Base-by-base conservation (phyloP, 2,329 filamentous ascomycete genomes). In the Epichloe bromicola region DNA sequence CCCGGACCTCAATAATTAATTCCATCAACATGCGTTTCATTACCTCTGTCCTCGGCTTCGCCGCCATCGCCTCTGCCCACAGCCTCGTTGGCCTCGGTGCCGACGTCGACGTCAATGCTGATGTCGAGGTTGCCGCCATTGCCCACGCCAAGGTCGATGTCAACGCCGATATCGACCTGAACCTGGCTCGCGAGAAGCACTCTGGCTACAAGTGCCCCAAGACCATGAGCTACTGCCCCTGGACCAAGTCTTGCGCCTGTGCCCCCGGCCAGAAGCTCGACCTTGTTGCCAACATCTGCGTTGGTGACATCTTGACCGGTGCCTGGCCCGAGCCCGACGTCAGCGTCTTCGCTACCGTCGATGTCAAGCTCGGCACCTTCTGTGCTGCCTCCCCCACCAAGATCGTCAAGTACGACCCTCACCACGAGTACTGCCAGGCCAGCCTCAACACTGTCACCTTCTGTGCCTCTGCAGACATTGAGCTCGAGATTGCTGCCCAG, bases 171-270 rank as follows among this genome's bases (percentile, higher is more conserved):
- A 41, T 58, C 52, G 56, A 55, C 39, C 44, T 37, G 26, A 42
- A 11, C 26, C 54, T 58, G 38, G 55, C 60, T 45, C 58, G 58
- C 43, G 56, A 53, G 46, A 52, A 47, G 23, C 48, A 50, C 39
- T 12, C 7, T 41, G 43, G 50, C 55, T 67, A 65, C 61, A 51
- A 51, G 39, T 69, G 66, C 60, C 66, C 65, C 37, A 51, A 49
- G 12, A 53, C 54, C 57, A 68, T 68, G 66, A 54, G 48, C 56
- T 69, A 69, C 63, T 64, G 61, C 59, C 60, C 62, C 53, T 69
- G 66, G 66, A 63, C 61, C 53, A 63, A 63, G 57, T 51, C 71
- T 34, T 75, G 74, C 61, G 60, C 72, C 15, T 73, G 73, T 53
- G 54, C 65, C 14, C 65, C 69, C 14, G 72, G 70, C 52, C 64